phyloP scores from a whole-genome alignment of 441 rosid genomes.

The Gossypium schwendimanii region DNA sequence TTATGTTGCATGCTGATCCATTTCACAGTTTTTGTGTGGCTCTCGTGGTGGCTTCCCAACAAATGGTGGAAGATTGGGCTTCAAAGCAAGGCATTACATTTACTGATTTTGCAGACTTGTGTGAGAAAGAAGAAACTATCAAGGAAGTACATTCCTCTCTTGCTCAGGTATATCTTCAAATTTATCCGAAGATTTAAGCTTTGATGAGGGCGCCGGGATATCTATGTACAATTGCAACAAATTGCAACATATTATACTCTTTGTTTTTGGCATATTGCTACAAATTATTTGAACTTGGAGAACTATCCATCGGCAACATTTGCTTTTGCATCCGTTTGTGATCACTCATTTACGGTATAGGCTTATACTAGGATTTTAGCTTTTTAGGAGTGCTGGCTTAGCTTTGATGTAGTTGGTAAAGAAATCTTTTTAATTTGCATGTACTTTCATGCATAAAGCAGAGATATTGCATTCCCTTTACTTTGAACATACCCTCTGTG shows the following conservation, averaged over 20 bases:
- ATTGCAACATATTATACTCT: too few relatives aligned
- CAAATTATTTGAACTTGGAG: too few relatives aligned
- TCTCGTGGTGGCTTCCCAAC: constrained; percentile 63
- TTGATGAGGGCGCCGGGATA: too few relatives aligned
- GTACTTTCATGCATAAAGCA: background rate
- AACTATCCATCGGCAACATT: too few relatives aligned
- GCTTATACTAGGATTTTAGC: too few relatives aligned
- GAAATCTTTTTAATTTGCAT: background rate
- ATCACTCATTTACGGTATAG: too few relatives aligned
- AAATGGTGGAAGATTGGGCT: constrained; percentile 74
- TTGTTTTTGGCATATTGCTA: too few relatives aligned
- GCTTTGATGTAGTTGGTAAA: background rate
- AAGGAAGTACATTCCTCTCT: constrained; percentile 76
- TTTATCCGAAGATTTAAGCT: too few relatives aligned
- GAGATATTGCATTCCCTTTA: background rate
- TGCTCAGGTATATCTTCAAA: constrained; percentile 41
- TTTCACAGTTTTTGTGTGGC: constrained; percentile 83
- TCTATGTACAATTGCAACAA: too few relatives aligned
- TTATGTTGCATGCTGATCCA: constrained; percentile 92
- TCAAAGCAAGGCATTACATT: constrained; percentile 50
- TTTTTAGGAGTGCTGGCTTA: too few relatives aligned
- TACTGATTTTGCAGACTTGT: constrained; percentile 45
- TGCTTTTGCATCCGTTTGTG: too few relatives aligned
- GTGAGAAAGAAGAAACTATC: constrained; percentile 48
- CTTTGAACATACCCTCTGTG: background rate